These are phyloP conservation scores for Ganoderma sinense DNA, from an alignment of 1,284 basidiomycete species.

Conservation along the genomic window DNA sequence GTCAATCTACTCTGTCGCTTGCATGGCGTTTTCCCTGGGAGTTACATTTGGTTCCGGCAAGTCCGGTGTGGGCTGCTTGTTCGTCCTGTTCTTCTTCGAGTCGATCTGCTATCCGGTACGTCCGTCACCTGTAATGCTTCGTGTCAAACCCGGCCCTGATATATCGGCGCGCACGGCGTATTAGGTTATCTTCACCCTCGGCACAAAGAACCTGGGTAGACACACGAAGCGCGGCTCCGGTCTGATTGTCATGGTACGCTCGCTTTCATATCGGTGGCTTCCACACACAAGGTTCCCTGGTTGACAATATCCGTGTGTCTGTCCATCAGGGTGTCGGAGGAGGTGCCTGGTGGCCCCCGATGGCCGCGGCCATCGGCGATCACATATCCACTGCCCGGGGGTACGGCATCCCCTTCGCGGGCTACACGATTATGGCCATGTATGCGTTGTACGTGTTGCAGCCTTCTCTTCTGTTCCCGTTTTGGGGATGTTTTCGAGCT, in stretches of 20 bases:
- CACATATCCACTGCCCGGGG: slow-evolving; percentile 54
- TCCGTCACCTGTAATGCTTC: slow-evolving; percentile 29
- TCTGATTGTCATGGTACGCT: slow-evolving; percentile 67
- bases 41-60: slow-evolving; percentile 60
- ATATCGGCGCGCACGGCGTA: background rate
- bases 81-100: slow-evolving; percentile 81
- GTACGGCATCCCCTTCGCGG: slow-evolving; percentile 66
- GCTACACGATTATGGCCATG: slow-evolving; percentile 63
- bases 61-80: slow-evolving; percentile 68
- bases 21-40: slow-evolving; percentile 60
- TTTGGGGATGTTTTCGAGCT: background rate
- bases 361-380: slow-evolving; percentile 76
- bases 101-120: slow-evolving; percentile 71
- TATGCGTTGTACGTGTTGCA: slow-evolving; percentile 61
- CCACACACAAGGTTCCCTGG: slow-evolving; percentile 1
- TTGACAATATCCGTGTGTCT: background rate
- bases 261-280: background rate
- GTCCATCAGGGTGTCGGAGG: slow-evolving; percentile 66
- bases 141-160: slow-evolving; percentile 1
- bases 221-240: slow-evolving; percentile 77
- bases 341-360: slow-evolving; percentile 79
- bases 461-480: background rate
- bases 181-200: slow-evolving; percentile 75
- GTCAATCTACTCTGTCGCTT: slow-evolving; percentile 59
- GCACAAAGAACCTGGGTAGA: slow-evolving; percentile 73